phyloP scores from a whole-genome alignment of 257 asterid species.

The Lycium barbarum region DNA sequence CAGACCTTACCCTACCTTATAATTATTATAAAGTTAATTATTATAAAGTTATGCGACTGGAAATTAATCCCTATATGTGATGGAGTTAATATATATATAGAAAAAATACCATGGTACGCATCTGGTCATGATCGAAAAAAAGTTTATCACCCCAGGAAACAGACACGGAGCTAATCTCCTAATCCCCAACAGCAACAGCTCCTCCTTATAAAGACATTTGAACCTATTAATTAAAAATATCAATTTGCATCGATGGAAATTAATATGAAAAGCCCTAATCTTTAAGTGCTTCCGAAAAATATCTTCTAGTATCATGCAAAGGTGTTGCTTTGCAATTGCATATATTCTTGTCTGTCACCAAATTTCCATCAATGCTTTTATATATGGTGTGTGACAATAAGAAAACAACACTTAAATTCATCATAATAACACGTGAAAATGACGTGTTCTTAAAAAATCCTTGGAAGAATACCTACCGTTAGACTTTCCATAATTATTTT shows the following conservation, averaged over 20 bases:
- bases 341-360: slow-evolving; percentile 32
- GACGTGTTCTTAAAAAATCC: background rate
- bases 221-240: too few species aligned
- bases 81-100: too few species aligned
- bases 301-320: slow-evolving; percentile 6
- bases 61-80: too few species aligned
- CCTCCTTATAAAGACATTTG: background rate
- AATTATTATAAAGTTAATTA: too few species aligned
- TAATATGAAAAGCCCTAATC: too few species aligned
- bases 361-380: background rate
- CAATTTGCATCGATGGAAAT: background rate
- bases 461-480: background rate
- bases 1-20: too few species aligned
- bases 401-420: background rate
- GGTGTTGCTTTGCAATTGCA: slow-evolving; percentile 1
- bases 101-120: background rate
- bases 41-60: too few species aligned
- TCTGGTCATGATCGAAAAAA: too few species aligned
- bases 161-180: background rate
- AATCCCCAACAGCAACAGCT: background rate
- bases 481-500: background rate
- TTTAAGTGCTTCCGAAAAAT: too few species aligned
- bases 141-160: background rate
- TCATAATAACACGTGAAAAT: slow-evolving; percentile 4
- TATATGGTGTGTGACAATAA: slow-evolving; percentile 8